Conservation (phyloP, 2,329 filamentous ascomycete species). For the Blastomyces emzantsi region DNA sequence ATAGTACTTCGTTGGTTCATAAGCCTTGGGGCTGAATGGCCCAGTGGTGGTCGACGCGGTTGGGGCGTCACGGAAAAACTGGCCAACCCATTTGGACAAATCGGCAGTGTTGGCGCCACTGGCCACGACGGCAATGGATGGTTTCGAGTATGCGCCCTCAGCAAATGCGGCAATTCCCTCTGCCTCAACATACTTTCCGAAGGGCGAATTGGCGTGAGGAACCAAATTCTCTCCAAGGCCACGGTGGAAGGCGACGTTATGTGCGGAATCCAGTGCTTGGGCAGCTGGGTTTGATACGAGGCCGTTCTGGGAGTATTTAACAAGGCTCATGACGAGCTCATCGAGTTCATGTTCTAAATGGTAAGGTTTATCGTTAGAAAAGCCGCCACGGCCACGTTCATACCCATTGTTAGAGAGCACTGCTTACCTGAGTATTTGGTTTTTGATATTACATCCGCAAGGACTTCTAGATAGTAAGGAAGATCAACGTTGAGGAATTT, state of each 20-base stretch:
- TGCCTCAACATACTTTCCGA: constrained; percentile 72
- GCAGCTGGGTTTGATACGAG: constrained; percentile 54
- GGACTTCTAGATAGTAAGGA: constrained; percentile 92
- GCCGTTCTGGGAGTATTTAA: constrained; percentile 68
- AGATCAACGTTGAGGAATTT: constrained; percentile 94
- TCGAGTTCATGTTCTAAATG: constrained; percentile 72
- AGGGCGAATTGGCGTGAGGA: constrained; percentile 60
- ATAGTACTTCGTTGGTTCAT: constrained; percentile 70
- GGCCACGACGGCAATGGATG: constrained; percentile 83
- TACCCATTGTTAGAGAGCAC: neutral
- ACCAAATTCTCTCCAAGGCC: constrained; percentile 75
- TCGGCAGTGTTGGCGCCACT: constrained; percentile 72
- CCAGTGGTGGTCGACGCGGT: constrained; percentile 41
- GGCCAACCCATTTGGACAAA: constrained; percentile 78
- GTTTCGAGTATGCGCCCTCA: constrained; percentile 70
- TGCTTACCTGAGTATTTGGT: constrained; percentile 68
- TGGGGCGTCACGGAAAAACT: constrained; percentile 76
- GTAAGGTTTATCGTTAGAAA: constrained; percentile 8
- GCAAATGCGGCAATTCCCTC: constrained; percentile 67
- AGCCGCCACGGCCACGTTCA: too few species aligned
- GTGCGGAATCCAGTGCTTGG: constrained; percentile 76
- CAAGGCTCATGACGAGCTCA: constrained; percentile 71
- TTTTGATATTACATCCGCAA: constrained; percentile 80
- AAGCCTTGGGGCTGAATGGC: constrained; percentile 48
- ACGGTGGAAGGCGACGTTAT: constrained; percentile 82